Conservation (phyloP, 495 filamentous ascomycete genomes). For the Daldinia vernicosa region DNA sequence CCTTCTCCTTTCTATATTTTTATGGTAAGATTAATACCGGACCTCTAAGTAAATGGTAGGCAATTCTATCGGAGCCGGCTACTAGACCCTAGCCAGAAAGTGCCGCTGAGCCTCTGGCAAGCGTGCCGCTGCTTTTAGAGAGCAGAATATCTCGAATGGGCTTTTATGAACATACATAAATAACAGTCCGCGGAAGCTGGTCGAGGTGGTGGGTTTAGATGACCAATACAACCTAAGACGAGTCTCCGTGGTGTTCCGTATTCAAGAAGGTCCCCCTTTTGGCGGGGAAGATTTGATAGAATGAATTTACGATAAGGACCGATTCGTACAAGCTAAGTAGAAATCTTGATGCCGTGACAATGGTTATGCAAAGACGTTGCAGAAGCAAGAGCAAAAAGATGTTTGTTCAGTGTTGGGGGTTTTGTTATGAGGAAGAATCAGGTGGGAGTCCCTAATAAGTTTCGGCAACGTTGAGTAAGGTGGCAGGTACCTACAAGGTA, state of each 20-base stretch:
- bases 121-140: slow-evolving; percentile 3
- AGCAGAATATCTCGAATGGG: slow-evolving; percentile 7
- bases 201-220: slow-evolving; percentile 29
- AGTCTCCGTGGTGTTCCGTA: slow-evolving; percentile 23
- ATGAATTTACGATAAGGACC: slow-evolving; percentile 10
- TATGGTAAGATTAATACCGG: slow-evolving; percentile 30
- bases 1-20: slow-evolving; percentile 36
- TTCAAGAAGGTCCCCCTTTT: slow-evolving; percentile 32
- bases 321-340: slow-evolving; percentile 13
- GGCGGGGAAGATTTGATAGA: slow-evolving; percentile 4
- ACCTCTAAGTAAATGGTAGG: slow-evolving; percentile 6
- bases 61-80: slow-evolving; percentile 17
- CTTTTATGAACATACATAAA: slow-evolving; percentile 30
- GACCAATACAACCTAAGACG: slow-evolving; percentile 41
- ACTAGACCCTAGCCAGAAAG: slow-evolving; percentile 10
- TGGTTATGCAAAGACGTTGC: slow-evolving; percentile 32
- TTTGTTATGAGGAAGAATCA: slow-evolving; percentile 27
- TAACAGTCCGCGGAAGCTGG: slow-evolving; percentile 10
- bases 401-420: slow-evolving; percentile 21
- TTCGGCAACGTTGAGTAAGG: slow-evolving; percentile 33
- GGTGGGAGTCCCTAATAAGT: slow-evolving; percentile 33
- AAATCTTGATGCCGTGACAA: slow-evolving; percentile 18
- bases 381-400: slow-evolving; percentile 10
- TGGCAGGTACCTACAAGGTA: slow-evolving; percentile 35
- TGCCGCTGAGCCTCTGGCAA: slow-evolving; percentile 17